Conservation (phyloP, 1,284 basidiomycete species). For the Trichosporon ovoides region DNA sequence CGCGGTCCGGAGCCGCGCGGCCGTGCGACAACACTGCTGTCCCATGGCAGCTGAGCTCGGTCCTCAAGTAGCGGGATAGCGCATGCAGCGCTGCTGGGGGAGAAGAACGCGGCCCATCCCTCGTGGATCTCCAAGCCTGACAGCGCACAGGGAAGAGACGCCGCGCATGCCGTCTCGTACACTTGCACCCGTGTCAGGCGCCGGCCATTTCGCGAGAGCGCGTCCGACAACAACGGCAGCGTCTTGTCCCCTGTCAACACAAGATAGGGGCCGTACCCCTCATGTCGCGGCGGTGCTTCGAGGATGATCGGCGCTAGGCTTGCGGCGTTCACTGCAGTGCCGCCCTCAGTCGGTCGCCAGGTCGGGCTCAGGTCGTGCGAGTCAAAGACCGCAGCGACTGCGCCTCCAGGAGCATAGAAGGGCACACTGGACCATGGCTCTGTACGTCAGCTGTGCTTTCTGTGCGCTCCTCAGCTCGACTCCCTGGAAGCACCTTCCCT, state of each 20-base stretch:
- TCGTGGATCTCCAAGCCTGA: slow-evolving; percentile 62
- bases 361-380: background rate
- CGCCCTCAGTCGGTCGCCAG: background rate
- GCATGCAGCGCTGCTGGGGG: slow-evolving; percentile 36
- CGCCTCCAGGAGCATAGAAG: slow-evolving; percentile 16
- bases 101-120: slow-evolving; percentile 51
- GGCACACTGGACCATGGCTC: slow-evolving; percentile 9
- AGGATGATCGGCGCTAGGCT: slow-evolving; percentile 23
- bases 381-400: slow-evolving; percentile 7
- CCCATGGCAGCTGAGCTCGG: background rate
- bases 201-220: slow-evolving; percentile 22
- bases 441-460: background rate
- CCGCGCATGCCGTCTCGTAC: slow-evolving; percentile 20
- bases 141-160: slow-evolving; percentile 53
- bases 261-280: slow-evolving; percentile 27
- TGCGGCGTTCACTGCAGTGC: slow-evolving; percentile 13
- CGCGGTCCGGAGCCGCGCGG: background rate
- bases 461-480: background rate
- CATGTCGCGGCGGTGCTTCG: slow-evolving; percentile 13
- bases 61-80: slow-evolving; percentile 24
- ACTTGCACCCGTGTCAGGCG: slow-evolving; percentile 23
- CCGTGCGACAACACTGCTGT: background rate
- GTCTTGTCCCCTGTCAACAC: slow-evolving; percentile 42
- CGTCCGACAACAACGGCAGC: slow-evolving; percentile 27
- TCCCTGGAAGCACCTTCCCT: background rate